Conservation (phyloP, 345 rosid genomes). For the Citrus sinensis region DVS_A1.0 CM039164.1:14717501-14718000, state of each 20-base stretch:
- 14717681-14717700: neutral
- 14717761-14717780: neutral
- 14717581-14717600: slow-evolving; percentile 67
- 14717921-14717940: too few relatives aligned
- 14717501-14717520: slow-evolving; percentile 76
- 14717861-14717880: too few relatives aligned
- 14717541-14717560: slow-evolving; percentile 86
- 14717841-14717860: neutral
- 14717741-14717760: neutral
- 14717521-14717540: slow-evolving; percentile 77
- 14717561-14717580: slow-evolving; percentile 81
- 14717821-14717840: neutral
- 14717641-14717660: neutral
- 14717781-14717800: neutral
- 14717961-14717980: too few relatives aligned
- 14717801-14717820: neutral
- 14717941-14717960: too few relatives aligned
- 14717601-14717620: neutral
- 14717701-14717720: neutral
- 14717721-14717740: neutral
- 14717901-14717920: too few relatives aligned
- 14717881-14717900: too few relatives aligned
- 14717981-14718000: too few relatives aligned
- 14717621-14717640: neutral
- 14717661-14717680: slow-evolving; percentile 4